A percentile compares a stretch with the other conserved stretches of the same genome.
These are phyloP conservation scores for Apophysomyces variabilis DNA, from an alignment of 371 early-diverging fungal genomes.

Conservation along the genomic window DNA sequence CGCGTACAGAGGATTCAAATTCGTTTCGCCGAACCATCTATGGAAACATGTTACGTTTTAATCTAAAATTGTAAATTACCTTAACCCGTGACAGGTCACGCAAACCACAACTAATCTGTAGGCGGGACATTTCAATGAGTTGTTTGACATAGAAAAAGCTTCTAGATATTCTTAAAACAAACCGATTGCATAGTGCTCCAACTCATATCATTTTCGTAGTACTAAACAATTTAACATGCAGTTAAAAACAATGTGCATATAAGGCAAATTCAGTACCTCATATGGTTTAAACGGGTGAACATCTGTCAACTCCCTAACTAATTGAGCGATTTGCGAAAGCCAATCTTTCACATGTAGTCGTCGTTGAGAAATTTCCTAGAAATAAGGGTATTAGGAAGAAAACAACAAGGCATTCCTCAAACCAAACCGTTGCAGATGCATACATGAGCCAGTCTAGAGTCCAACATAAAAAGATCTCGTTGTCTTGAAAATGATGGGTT, in stretches of 20 bases:
- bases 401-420: slow-evolving; percentile 7
- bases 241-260: neutral
- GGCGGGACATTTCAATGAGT: neutral
- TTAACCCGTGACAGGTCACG: slow-evolving; percentile 27
- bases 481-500: slow-evolving; percentile 22
- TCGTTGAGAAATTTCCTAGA: slow-evolving; percentile 27
- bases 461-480: slow-evolving; percentile 20
- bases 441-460: slow-evolving; percentile 30
- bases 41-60: slow-evolving; percentile 4
- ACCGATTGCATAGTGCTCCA: slow-evolving; percentile 33
- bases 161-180: slow-evolving; percentile 6
- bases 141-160: neutral
- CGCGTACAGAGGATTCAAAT: slow-evolving; percentile 21
- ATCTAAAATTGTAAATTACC: slow-evolving; percentile 18
- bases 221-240: slow-evolving; percentile 12
- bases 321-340: slow-evolving; percentile 18
- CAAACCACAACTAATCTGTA: slow-evolving; percentile 32
- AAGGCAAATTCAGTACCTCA: slow-evolving; percentile 17
- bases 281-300: slow-evolving; percentile 17
- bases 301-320: slow-evolving; percentile 18
- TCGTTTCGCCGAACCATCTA: slow-evolving; percentile 16
- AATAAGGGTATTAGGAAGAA: neutral
- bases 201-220: slow-evolving; percentile 25
- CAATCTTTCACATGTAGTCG: slow-evolving; percentile 27
- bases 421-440: slow-evolving; percentile 5